phyloP scores from a whole-genome alignment of 108 stramenopile genomes.

The Pseudonitzschia multistriata region DNA sequence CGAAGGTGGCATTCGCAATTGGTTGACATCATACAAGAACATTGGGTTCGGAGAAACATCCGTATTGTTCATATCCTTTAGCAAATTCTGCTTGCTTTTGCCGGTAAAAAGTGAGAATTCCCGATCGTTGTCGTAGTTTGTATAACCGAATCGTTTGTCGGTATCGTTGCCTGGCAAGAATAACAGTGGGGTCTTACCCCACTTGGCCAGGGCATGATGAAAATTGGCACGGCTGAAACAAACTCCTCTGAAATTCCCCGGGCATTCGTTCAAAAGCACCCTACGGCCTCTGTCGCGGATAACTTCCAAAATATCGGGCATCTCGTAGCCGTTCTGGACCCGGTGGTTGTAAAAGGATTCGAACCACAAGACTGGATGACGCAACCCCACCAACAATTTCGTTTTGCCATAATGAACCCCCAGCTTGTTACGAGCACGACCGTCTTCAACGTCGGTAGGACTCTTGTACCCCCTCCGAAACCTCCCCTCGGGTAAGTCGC shows the following conservation, averaged over 20 bases:
- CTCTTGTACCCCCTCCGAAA: conserved; percentile 39
- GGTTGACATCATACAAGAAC: conserved; percentile 46
- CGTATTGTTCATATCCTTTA: conserved; percentile 8
- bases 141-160: conserved; percentile 14
- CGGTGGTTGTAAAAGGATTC: conserved; percentile 44
- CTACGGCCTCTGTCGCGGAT: background rate
- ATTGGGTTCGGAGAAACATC: conserved; percentile 27
- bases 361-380: conserved; percentile 45
- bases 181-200: conserved; percentile 26
- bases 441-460: conserved; percentile 31
- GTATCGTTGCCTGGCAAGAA: background rate
- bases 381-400: conserved; percentile 36
- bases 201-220: conserved; percentile 14
- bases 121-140: conserved; percentile 8
- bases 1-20: conserved; percentile 21
- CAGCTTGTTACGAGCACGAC: conserved; percentile 26
- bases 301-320: conserved; percentile 22
- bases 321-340: conserved; percentile 29
- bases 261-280: background rate
- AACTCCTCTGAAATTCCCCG: background rate
- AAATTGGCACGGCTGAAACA: conserved; percentile 30
- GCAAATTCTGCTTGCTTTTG: conserved; percentile 18
- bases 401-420: conserved; percentile 36
- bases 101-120: conserved; percentile 10
- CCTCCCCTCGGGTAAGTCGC: conserved; percentile 11